Evolutionary conservation across 1,284 basidiomycete species (phyloP).

Genomic region (Pseudozyma pruni): DNA sequence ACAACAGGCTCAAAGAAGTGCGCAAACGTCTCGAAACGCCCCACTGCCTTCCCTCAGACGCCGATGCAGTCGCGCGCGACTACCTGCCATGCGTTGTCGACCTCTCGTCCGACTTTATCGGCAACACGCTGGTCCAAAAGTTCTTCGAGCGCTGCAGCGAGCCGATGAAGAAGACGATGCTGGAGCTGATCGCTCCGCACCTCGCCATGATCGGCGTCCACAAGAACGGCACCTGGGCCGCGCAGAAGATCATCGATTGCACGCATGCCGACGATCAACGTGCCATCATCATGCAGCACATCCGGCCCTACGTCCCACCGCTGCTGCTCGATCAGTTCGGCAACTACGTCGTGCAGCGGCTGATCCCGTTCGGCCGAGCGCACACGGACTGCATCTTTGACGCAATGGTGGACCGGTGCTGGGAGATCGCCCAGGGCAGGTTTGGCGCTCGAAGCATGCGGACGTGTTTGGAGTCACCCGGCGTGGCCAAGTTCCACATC

Average conservation of each 20-base stretch:
- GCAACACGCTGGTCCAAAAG: conserved; percentile 97
- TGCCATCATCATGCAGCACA: conserved; percentile 81
- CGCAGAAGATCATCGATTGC: conserved; percentile 89
- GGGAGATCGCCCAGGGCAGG: conserved; percentile 95
- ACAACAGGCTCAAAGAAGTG: conserved; percentile 86
- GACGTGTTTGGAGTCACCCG: conserved; percentile 89
- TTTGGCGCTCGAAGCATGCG: conserved; percentile 98
- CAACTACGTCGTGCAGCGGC: conserved; percentile 97
- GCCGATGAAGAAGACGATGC: conserved; percentile 82
- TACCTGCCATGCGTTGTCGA: conserved; percentile 84
- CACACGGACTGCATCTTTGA: conserved; percentile 96
- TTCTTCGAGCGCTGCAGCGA: conserved; percentile 90
- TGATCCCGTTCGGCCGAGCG: conserved; percentile 88
- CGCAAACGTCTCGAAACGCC: conserved; percentile 87
- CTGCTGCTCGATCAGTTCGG: conserved; percentile 95
- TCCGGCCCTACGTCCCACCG: conserved; percentile 91
- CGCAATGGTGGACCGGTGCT: conserved; percentile 96
- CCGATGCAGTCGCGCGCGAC: conserved; percentile 87
- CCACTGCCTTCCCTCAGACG: conserved; percentile 83
- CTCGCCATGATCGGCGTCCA: conserved; percentile 97
- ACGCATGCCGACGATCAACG: conserved; percentile 89
- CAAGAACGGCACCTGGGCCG: conserved; percentile 99
- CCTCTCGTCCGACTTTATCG: conserved; percentile 97
- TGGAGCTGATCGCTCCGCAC: conserved; percentile 92
- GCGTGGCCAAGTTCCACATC: conserved; percentile 72